Base-by-base conservation (phyloP, 2,329 filamentous ascomycete species). In the Ilyonectria sp. region DNA sequence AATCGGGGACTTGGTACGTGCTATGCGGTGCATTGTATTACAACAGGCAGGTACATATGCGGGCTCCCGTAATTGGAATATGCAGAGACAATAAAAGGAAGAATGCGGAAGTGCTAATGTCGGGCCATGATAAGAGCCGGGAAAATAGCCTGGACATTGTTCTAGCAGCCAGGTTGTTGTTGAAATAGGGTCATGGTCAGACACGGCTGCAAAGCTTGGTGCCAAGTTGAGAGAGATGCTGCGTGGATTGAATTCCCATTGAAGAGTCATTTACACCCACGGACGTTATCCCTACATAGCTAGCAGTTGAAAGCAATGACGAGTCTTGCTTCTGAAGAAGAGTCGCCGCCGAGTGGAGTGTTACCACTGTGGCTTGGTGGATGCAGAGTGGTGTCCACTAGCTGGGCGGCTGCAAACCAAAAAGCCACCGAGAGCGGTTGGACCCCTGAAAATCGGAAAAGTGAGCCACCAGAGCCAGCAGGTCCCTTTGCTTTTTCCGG, bases 391-490 rank as follows among this genome's bases (percentile, higher is more conserved):
- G 40, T 17, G n/a, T n/a, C 40, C 5, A 8, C 40, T 43, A 43
- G 40, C 15, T 43, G 15, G 40, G 17, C 15, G 15, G n/a, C 50
- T 56, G 60, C 60, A 46, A 49, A 62, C 31, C 37, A 40, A 43
- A 40, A 55, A 56, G 52, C 60, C 60, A 44, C 60, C 33, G 35
- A 40, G 29, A 40, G 44, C 52, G 31, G 33, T 33, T 23, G 31
- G 10, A 63, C 60, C 60, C 60, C 60, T 63, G 52, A 43, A 60
- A 54, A 54, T 33, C 21, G 21, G 37, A 50, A 31, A 56, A 44
- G 33, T 37, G 21, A 21, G 9, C 33, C 57, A 11, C 49, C n/a
- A 43, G 35, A 49, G 71, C 70, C 70, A 65, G 52, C 57, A 62
- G 62, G 56, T n/a, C 40, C 17, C 15, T n/a, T 43, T 43, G 3